Percentiles rank a stretch among this genome's conserved stretches.
Evolutionary conservation across 805 yeast species (phyloP).

Genomic region (Gaillardinia entomophila): DNA sequence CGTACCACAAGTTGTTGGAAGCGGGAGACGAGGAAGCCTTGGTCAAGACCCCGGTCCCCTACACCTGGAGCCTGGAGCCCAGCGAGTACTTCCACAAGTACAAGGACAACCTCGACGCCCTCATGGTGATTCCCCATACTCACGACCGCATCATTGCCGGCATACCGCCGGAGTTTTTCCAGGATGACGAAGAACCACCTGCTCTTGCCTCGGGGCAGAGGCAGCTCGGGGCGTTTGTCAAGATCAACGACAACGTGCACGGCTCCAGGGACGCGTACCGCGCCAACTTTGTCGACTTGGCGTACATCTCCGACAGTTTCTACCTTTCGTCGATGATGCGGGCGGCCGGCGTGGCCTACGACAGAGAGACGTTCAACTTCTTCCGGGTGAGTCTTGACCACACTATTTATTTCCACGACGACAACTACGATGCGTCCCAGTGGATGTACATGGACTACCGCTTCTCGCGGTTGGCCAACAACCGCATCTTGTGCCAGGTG

Average conservation of each 20-base stretch:
- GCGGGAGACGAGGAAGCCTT: not conserved
- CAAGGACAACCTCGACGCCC: conserved; percentile 6
- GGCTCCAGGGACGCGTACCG: not conserved
- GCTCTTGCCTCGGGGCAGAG: not conserved
- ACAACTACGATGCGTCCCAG: conserved; percentile 27
- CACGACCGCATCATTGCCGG: conserved; percentile 8
- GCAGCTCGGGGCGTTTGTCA: not conserved
- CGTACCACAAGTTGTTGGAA: too few species aligned
- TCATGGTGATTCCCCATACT: conserved; percentile 8
- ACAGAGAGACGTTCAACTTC: conserved; percentile 11
- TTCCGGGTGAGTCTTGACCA: conserved; percentile 37
- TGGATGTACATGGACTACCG: conserved; percentile 31
- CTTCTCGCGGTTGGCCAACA: conserved; percentile 26
- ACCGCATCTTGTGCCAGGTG: conserved; percentile 25
- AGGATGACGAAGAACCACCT: too few species aligned
- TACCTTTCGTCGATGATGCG: conserved; percentile 23
- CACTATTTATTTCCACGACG: conserved; percentile 29
- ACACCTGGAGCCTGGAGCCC: conserved; percentile 4
- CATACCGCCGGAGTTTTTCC: conserved; percentile 9
- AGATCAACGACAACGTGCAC: not conserved
- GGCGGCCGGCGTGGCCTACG: conserved; percentile 9
- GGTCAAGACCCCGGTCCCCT: not conserved
- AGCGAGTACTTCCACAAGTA: conserved; percentile 5
- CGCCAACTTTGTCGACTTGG: not conserved
- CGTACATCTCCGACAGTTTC: conserved; percentile 25